Evolutionary conservation across 345 rosid species (phyloP).

Genomic region (Eutrema yunnanense): DNA sequence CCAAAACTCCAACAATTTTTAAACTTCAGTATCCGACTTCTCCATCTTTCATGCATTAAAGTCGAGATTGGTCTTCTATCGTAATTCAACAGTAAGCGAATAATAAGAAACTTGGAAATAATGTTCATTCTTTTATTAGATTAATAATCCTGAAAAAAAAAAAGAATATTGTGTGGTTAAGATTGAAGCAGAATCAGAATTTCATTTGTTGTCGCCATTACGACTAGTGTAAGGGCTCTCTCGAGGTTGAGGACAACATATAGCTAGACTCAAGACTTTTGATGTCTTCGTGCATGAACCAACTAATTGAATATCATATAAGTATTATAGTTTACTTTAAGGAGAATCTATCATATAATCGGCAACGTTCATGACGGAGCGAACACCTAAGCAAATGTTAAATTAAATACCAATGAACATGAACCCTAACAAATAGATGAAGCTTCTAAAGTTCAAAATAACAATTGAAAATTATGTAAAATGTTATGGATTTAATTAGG

Average conservation of each 20-base stretch:
- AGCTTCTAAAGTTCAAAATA: conserved; percentile 14
- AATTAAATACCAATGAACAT: not conserved
- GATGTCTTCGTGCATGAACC: conserved; percentile 30
- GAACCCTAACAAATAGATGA: conserved; percentile 5
- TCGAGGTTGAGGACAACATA: conserved; percentile 20
- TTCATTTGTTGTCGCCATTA: conserved; percentile 17
- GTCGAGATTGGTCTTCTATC: not conserved
- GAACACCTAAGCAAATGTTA: not conserved
- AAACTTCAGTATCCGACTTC: not conserved
- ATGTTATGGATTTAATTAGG: not conserved
- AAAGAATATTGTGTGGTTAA: conserved; percentile 7
- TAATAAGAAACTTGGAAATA: not conserved
- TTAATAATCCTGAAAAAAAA: not conserved
- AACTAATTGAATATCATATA: not conserved
- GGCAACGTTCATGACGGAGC: not conserved
- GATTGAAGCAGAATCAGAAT: conserved; percentile 21
- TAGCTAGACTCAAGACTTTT: conserved; percentile 5
- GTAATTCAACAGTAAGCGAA: not conserved
- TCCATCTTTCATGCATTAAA: not conserved
- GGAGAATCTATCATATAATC: conserved; percentile 14
- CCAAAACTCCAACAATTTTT: not conserved
- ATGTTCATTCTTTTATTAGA: conserved; percentile 1
- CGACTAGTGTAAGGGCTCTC: conserved; percentile 19
- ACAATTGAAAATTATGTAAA: not conserved
- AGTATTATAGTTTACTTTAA: not conserved